These are phyloP conservation scores for Saccharomyces hybrid DNA, from an alignment of 1,139 yeast genomes.

Conservation along the genomic window DNA sequence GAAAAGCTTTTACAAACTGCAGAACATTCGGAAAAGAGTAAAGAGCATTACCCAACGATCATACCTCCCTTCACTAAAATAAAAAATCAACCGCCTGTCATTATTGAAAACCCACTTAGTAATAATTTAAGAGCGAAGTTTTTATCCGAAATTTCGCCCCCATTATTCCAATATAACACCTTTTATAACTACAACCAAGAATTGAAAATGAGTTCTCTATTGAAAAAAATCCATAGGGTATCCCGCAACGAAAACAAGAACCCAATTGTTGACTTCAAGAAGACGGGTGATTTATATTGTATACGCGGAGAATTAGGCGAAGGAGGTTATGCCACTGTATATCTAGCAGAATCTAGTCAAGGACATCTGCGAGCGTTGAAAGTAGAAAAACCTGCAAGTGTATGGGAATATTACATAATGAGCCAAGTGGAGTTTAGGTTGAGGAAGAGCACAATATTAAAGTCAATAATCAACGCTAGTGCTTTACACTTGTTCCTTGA, in stretches of 20 bases:
- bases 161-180: constrained; percentile 30
- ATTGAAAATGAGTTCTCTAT: constrained; percentile 32
- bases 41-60: constrained; percentile 3
- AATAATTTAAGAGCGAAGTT: constrained; percentile 4
- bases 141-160: constrained; percentile 25
- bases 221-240: constrained; percentile 34
- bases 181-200: constrained; percentile 30
- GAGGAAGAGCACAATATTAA: constrained; percentile 23
- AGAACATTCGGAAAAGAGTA: not conserved
- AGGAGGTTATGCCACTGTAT: constrained; percentile 79
- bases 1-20: constrained; percentile 3
- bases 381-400: constrained; percentile 59
- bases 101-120: not conserved
- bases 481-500: constrained; percentile 54
- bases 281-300: constrained; percentile 46
- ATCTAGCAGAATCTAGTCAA: constrained; percentile 57
- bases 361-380: constrained; percentile 63
- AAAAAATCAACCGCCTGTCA: constrained; percentile 9
- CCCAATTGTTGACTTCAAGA: constrained; percentile 31
- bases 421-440: constrained; percentile 42
- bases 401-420: constrained; percentile 80
- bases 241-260: constrained; percentile 35
- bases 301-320: constrained; percentile 60
- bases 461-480: constrained; percentile 46
- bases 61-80: constrained; percentile 21